phyloP scores from a whole-genome alignment of 352 stramenopile species.

The Achlya hypogyna region DNA sequence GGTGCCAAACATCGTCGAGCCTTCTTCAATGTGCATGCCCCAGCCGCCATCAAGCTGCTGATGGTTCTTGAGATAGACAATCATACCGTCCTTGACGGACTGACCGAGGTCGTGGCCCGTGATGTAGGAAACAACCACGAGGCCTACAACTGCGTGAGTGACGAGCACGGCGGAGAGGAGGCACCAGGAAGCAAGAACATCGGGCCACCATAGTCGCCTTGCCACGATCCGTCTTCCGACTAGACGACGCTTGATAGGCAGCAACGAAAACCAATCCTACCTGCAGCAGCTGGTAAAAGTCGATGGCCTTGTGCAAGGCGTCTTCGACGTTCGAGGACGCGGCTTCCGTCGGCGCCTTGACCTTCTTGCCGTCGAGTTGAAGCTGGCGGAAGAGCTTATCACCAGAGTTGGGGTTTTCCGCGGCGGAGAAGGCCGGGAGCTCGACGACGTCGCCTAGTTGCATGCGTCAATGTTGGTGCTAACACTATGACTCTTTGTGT shows the following conservation, averaged over 20 bases:
- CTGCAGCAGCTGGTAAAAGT: slow-evolving; percentile 85
- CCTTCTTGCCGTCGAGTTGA: slow-evolving; percentile 43
- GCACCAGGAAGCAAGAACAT: slow-evolving; percentile 88
- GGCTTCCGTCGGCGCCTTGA: neutral
- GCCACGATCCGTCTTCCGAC: slow-evolving; percentile 79
- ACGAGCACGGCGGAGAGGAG: slow-evolving; percentile 7
- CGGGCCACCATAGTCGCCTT: slow-evolving; percentile 86
- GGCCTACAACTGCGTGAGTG: neutral
- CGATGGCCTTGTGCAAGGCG: slow-evolving; percentile 41
- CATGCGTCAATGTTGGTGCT: neutral
- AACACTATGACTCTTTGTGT: neutral
- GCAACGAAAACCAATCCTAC: neutral
- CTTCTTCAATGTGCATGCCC: slow-evolving; percentile 88
- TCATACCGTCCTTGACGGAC: slow-evolving; percentile 30
- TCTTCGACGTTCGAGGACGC: slow-evolving; percentile 15
- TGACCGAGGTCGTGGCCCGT: slow-evolving; percentile 30
- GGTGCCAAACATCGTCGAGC: slow-evolving; percentile 87
- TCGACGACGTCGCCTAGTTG: slow-evolving; percentile 9
- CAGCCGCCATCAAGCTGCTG: slow-evolving; percentile 86
- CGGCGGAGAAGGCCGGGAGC: slow-evolving; percentile 25
- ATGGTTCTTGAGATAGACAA: slow-evolving; percentile 78
- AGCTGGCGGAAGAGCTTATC: slow-evolving; percentile 34
- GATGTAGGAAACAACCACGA: slow-evolving; percentile 23
- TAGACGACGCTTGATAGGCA: neutral
- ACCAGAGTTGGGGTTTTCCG: slow-evolving; percentile 31